Evolutionary conservation across 352 stramenopile genomes (phyloP).

Genomic region (Aphanomyces invadans): DNA sequence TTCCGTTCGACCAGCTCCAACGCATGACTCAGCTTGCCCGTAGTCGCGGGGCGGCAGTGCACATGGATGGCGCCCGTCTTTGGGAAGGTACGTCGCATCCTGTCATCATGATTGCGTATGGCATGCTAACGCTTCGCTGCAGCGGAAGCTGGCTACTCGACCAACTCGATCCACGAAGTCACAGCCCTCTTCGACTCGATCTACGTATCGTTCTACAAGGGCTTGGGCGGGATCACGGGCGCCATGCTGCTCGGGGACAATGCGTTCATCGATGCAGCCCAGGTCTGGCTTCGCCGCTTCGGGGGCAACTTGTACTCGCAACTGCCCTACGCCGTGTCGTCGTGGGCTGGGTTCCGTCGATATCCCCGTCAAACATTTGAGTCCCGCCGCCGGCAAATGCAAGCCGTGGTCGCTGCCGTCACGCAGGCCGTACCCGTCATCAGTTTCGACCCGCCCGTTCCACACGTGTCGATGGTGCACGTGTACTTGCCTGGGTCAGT

Average conservation of each 20-base stretch:
- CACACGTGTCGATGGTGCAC: conserved; percentile 28
- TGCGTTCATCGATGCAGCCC: conserved; percentile 40
- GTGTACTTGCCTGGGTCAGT: conserved; percentile 24
- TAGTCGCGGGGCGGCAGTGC: conserved; percentile 34
- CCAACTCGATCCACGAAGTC: conserved; percentile 29
- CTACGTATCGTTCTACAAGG: conserved; percentile 68
- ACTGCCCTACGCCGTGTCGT: conserved; percentile 43
- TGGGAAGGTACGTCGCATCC: conserved; percentile 43
- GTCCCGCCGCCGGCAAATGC: conserved; percentile 1
- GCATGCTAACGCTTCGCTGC: not conserved
- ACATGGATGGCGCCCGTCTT: conserved; percentile 57
- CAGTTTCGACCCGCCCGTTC: conserved; percentile 28
- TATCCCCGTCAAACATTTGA: conserved; percentile 5
- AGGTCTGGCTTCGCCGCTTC: conserved; percentile 53
- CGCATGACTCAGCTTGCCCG: conserved; percentile 33
- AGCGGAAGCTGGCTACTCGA: conserved; percentile 13
- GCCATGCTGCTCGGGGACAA: conserved; percentile 46
- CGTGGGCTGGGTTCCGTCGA: conserved; percentile 34
- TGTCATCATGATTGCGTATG: not conserved
- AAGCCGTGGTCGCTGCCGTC: conserved; percentile 16
- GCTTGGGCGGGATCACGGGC: conserved; percentile 40
- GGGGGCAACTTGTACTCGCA: conserved; percentile 57
- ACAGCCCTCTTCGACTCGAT: conserved; percentile 41
- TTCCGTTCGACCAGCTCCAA: conserved; percentile 41
- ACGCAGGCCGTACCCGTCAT: conserved; percentile 3